Base-by-base conservation (phyloP, 768 basidiomycete species). In the Multifurca ochricompacta region DNA sequence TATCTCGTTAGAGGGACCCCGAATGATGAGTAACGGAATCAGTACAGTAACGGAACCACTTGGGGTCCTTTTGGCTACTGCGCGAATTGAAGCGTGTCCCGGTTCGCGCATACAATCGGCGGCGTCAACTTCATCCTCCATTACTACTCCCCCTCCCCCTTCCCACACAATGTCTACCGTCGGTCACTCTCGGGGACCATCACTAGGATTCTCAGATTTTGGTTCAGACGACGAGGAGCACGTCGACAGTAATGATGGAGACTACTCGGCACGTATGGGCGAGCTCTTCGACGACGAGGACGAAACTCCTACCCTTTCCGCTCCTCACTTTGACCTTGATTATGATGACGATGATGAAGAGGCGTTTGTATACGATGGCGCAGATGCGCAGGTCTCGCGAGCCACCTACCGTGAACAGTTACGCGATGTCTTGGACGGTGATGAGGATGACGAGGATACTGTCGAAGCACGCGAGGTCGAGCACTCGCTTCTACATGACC, bases 311-410 rank as follows among this genome's bases (percentile, higher is more conserved):
- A 14, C 45, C 1, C 8, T 19, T 23, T 44, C 48, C 2, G 13
- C 11, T 48, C 42, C 35, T 27, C 55, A 32, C 18, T 56, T 56
- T 4, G 64, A 60, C 31, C 59, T 57, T 10, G 66, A 66, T 13
- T 63, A 64, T 4, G 66, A 63, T 21, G 69, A 67, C 16, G 72
- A 73, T 3, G 74, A 77, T 4, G 74, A 73, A 0, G 81, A 77
- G 28, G 80, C 70, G 0, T 92, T 92, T 61, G 56, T 90, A 27
- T 93, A 91, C 64, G 74, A 75, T 27, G 90, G 88, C 27, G 71
- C 80, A 19, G 88, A 92, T 62, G 77, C 81, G 32, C 69, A 70
- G 13, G 62, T 69, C 39, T 67, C 73, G 0, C 68, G 74, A 14
- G 71, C 73, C 34, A 78, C 75, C 48, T 93, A 93, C 66, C 72